phyloP scores from a whole-genome alignment of 306 rosid species.

The Quercus berberidifolia region DNA sequence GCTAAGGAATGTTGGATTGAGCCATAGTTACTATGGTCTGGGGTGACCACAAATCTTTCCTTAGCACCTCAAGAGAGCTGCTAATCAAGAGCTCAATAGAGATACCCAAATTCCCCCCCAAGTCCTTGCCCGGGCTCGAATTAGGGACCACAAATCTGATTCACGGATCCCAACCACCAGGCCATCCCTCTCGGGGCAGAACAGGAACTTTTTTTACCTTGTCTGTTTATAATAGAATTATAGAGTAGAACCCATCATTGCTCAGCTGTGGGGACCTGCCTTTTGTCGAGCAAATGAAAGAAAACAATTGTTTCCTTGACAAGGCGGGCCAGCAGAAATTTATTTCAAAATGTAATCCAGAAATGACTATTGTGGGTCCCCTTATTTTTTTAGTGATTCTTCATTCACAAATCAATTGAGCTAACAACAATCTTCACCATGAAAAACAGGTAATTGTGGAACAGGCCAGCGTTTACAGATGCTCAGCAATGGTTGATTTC shows the following conservation, averaged over 20 bases:
- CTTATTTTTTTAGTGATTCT: background rate
- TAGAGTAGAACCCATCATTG: background rate
- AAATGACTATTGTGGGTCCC: background rate
- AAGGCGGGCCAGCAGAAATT: background rate
- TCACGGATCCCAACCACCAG: no score
- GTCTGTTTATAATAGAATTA: background rate
- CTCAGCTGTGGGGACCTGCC: background rate
- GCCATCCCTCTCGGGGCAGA: background rate
- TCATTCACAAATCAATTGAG: background rate
- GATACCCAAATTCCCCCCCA: no score
- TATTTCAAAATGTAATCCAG: background rate
- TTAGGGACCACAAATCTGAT: no score
- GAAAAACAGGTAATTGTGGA: conserved; percentile 72
- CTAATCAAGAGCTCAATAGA: no score
- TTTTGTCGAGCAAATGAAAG: background rate
- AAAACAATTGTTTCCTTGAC: background rate
- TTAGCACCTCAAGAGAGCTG: no score
- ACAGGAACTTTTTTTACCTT: background rate
- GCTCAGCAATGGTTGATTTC: conserved; percentile 77
- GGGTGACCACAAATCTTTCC: no score
- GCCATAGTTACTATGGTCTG: rapidly evolving
- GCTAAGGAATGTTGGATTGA: no score
- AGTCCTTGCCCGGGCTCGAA: no score
- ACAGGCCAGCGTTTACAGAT: conserved; percentile 78
- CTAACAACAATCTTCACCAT: conserved; percentile 1